Conservation (phyloP, 805 yeast genomes). For the Lachancea cidri region DNA sequence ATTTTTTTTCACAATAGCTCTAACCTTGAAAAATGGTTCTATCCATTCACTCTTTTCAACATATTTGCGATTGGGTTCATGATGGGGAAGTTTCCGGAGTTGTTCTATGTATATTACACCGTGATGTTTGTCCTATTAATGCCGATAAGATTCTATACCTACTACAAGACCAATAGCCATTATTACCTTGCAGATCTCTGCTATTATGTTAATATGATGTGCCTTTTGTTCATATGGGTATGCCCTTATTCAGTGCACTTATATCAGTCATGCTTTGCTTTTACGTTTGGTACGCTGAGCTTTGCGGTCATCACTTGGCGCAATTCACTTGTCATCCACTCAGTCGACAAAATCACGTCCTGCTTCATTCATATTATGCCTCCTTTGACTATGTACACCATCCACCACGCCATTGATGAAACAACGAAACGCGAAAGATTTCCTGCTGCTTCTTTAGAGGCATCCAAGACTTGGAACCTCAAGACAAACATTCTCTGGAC, state of each 20-base stretch:
- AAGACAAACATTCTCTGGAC: constrained; percentile 56
- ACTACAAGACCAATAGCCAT: constrained; percentile 72
- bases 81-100: constrained; percentile 71
- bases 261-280: constrained; percentile 78
- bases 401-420: constrained; percentile 68
- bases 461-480: constrained; percentile 62
- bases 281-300: constrained; percentile 82
- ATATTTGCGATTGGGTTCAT: constrained; percentile 70
- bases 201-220: constrained; percentile 75
- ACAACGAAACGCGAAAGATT: constrained; percentile 52
- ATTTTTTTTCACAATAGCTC: constrained; percentile 39
- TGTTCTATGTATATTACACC: constrained; percentile 74
- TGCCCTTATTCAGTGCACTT: constrained; percentile 69
- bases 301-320: constrained; percentile 97
- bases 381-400: constrained; percentile 78
- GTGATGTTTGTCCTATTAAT: constrained; percentile 53
- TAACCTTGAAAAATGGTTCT: constrained; percentile 71
- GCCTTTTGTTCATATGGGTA: constrained; percentile 73
- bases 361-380: constrained; percentile 90
- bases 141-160: constrained; percentile 83
- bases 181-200: constrained; percentile 91
- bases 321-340: constrained; percentile 85
- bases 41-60: constrained; percentile 62
- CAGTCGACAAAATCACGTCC: constrained; percentile 87
- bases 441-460: constrained; percentile 66